Conservation (phyloP, 768 basidiomycete genomes). For the Leccinum imitatum region DNA sequence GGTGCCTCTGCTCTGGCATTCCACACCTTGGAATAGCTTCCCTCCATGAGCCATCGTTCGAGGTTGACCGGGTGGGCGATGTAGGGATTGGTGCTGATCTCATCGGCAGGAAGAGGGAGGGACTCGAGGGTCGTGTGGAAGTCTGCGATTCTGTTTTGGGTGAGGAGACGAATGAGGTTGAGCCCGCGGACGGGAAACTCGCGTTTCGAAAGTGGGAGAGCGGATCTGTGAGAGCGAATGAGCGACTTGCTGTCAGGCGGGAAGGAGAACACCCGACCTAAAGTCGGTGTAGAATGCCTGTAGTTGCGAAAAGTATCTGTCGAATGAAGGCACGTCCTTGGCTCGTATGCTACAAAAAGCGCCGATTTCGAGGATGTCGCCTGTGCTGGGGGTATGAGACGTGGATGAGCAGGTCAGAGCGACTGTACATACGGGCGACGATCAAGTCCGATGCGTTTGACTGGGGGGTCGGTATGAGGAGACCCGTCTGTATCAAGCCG, state of each 20-base stretch:
- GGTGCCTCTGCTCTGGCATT: slow-evolving; percentile 91
- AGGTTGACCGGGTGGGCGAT: slow-evolving; percentile 87
- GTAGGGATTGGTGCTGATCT: slow-evolving; percentile 65
- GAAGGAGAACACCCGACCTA: slow-evolving; percentile 41
- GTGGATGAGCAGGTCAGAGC: not conserved
- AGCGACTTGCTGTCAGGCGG: not conserved
- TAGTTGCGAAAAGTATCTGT: slow-evolving; percentile 91
- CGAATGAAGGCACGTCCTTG: slow-evolving; percentile 88
- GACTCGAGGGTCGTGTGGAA: slow-evolving; percentile 97
- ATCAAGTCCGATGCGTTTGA: slow-evolving; percentile 65
- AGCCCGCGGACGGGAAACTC: slow-evolving; percentile 90
- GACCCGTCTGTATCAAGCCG: slow-evolving; percentile 71
- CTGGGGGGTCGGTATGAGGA: slow-evolving; percentile 71
- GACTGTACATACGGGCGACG: slow-evolving; percentile 60
- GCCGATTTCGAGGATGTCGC: slow-evolving; percentile 94
- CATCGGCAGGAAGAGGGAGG: slow-evolving; percentile 68
- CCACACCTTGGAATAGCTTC: slow-evolving; percentile 98
- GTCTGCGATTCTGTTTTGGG: slow-evolving; percentile 94
- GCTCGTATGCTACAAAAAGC: slow-evolving; percentile 91
- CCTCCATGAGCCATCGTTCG: slow-evolving; percentile 98
- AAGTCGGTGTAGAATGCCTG: slow-evolving; percentile 89
- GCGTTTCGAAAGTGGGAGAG: slow-evolving; percentile 79
- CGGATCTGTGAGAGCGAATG: slow-evolving; percentile 43
- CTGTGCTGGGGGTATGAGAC: slow-evolving; percentile 45
- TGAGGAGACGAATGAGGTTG: slow-evolving; percentile 91